Evolutionary conservation across 2,329 filamentous ascomycete species (phyloP).

Genomic region (Fusarium chaquense): DNA sequence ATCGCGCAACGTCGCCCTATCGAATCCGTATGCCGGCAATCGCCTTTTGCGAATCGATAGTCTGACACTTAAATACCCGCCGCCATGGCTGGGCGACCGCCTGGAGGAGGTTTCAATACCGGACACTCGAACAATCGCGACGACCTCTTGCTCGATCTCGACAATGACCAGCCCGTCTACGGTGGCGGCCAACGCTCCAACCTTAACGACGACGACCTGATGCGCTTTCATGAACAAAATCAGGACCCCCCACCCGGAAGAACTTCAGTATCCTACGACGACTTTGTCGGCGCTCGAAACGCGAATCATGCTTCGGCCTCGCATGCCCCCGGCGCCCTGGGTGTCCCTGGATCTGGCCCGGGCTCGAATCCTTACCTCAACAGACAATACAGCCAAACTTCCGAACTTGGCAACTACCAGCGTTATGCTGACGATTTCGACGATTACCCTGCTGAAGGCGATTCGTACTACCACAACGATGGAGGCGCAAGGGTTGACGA

Average conservation of each 20-base stretch:
- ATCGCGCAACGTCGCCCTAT: conserved; percentile 24
- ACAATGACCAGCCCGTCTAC: conserved; percentile 78
- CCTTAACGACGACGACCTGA: conserved; percentile 83
- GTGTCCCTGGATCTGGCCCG: conserved; percentile 30
- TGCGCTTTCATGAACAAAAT: conserved; percentile 79
- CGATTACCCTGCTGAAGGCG: conserved; percentile 81
- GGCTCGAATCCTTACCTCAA: conserved; percentile 60
- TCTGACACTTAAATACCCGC: conserved; percentile 54
- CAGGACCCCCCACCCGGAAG: conserved; percentile 73
- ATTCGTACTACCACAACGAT: conserved; percentile 88
- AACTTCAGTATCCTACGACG: conserved; percentile 92
- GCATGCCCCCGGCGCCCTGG: conserved; percentile 54
- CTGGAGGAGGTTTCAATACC: conserved; percentile 61
- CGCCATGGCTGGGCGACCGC: conserved; percentile 72
- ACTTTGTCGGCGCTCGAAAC: conserved; percentile 82
- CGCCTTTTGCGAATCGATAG: conserved; percentile 47
- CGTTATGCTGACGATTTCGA: conserved; percentile 91
- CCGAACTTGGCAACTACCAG: conserved; percentile 87
- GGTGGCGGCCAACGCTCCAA: conserved; percentile 80
- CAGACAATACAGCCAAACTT: conserved; percentile 77
- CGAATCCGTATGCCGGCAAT: conserved; percentile 52
- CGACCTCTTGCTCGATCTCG: conserved; percentile 79
- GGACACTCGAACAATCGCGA: conserved; percentile 62
- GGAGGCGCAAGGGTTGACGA: conserved; percentile 71
- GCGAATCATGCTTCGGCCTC: conserved; percentile 60